Evolutionary conservation across 495 filamentous ascomycete species (phyloP), one percentile per base, ranked within the genome.

Genomic region (Podospora comata): DNA sequence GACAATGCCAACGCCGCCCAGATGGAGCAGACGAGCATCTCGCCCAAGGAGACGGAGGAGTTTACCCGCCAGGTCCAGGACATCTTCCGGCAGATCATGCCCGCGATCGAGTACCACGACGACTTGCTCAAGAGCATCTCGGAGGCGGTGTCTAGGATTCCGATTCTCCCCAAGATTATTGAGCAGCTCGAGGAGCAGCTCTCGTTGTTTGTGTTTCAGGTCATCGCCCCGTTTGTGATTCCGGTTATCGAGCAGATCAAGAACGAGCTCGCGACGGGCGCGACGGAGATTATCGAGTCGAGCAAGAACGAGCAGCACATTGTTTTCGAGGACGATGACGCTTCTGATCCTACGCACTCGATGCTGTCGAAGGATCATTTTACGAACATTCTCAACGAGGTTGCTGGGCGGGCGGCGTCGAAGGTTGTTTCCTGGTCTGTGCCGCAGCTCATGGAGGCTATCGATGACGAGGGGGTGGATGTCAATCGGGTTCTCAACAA

Each of bases 291-390:
- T 69, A 97, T 97, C 67, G 84, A 90, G 68, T 90, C 85, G 76
- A 91, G 89, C 75, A 85, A 88, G 74, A 85, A 90, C 55, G 87
- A 93, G 76, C 93, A 97, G 77, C 87, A 89, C 70, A 85, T 92
- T 64, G 92, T 97, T 30, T 97, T 96, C 78, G 73, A 89, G n/a
- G 88, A 97, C 70, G 88, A 94, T 69, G 58, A 81, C 53, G 90
- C 77, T 62, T 85, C 86, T 23, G 89, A 97, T 74, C 93, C 93
- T 7, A 97, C 93, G 11, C 93, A 97, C 77, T 93, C 90, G n/a
- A 97, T 97, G 93, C 85, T 97, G 20, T 91, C 91, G 57, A 97
- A 97, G 82, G 93, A 96, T 72, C 93, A 97, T 75, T 97, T 96
- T 76, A 89, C 89, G 59, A 92, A 93, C 72, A 83, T 93, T 23